Evolutionary conservation across 2,329 filamentous ascomycete genomes (phyloP).

Genomic region (Colletotrichum horii): DNA sequence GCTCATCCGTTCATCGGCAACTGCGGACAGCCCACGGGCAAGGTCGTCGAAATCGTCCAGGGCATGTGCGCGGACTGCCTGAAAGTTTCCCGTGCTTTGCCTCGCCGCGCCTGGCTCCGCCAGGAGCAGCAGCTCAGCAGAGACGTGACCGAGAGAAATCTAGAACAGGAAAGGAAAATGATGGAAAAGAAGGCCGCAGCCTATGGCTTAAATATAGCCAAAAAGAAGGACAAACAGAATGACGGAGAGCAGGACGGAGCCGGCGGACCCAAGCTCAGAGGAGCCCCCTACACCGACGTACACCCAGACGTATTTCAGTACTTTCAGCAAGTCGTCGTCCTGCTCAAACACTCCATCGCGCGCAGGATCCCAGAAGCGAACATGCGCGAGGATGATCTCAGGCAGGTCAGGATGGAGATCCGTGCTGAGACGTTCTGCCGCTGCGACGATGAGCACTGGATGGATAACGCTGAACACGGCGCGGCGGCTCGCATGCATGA

Average conservation of each 20-base stretch:
- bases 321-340: not conserved
- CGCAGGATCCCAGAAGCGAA: not conserved
- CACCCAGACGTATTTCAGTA: not conserved
- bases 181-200: not conserved
- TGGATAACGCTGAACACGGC: not conserved
- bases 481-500: not conserved
- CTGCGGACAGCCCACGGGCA: not conserved
- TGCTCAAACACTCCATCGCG: not conserved
- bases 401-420: not conserved
- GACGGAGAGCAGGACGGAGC: not conserved
- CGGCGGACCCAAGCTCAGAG: not conserved
- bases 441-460: not conserved
- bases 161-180: not conserved
- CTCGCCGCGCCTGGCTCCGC: not conserved
- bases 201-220: fast-evolving
- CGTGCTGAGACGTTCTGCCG: not conserved
- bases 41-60: not conserved
- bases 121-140: not conserved
- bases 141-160: not conserved
- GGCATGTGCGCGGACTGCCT: not conserved
- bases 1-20: not conserved
- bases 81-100: not conserved
- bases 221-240: not conserved
- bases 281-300: not conserved
- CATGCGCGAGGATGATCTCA: not conserved